Conservation (phyloP, 2,329 filamentous ascomycete genomes). For the Albifimbria verrucaria region DNA sequence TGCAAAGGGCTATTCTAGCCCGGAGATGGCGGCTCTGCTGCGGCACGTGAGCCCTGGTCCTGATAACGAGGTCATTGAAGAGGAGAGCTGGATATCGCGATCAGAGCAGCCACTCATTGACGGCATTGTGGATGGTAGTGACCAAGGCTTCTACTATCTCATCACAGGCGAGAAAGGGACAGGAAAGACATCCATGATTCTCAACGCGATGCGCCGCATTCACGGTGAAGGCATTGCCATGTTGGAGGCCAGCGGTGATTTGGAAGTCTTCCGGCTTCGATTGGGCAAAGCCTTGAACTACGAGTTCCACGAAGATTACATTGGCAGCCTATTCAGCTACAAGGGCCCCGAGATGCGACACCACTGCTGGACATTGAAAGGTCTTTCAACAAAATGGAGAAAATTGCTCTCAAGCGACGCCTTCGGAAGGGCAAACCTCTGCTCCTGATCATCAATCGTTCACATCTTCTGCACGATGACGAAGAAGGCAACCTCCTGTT, state of each 20-base stretch:
- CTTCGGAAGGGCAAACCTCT: constrained; percentile 48
- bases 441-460: constrained; percentile 64
- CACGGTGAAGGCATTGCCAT: constrained; percentile 66
- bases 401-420: constrained; percentile 59
- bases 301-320: constrained; percentile 65
- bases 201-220: constrained; percentile 66
- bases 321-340: constrained; percentile 69
- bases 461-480: constrained; percentile 64
- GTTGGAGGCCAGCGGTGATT: constrained; percentile 68
- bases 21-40: constrained; percentile 52
- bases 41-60: constrained; percentile 23
- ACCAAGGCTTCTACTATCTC: constrained; percentile 62
- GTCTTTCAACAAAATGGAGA: constrained; percentile 72
- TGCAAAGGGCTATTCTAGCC: constrained; percentile 62
- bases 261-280: constrained; percentile 70
- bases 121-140: constrained; percentile 55
- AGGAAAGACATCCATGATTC: constrained; percentile 69
- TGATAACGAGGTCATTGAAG: constrained; percentile 14
- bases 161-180: constrained; percentile 69
- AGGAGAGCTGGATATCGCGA: constrained; percentile 51
- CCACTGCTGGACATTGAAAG: constrained; percentile 68
- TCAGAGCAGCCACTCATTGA: constrained; percentile 62
- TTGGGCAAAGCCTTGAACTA: constrained; percentile 68
- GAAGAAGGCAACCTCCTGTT: constrained; percentile 64
- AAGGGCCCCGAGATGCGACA: constrained; percentile 67